Evolutionary conservation across 2,329 filamentous ascomycete genomes (phyloP), one percentile per base, ranked within the genome.

Genomic region (Incumbomyces delicatus): DNA sequence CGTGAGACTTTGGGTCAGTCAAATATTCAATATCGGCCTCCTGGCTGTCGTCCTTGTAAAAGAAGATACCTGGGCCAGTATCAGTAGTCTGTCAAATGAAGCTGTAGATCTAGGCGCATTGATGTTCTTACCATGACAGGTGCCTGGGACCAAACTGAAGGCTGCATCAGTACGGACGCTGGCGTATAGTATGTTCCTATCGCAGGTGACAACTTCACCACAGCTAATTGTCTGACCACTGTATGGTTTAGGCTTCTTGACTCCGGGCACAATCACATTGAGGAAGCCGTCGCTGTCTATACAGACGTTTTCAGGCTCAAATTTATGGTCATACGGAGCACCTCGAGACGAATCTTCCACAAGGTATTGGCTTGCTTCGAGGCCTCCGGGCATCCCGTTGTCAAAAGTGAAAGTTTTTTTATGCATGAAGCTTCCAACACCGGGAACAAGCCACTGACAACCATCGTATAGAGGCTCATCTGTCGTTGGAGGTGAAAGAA

Each of bases 21-120:
- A 54, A 27, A 37, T 55, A 57, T 39, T 57, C 55, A 32, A 53
- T 54, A 39, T 56, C 55, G 29, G 41, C 48, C 18, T 57, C 55
- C 34, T 56, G 55, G 17, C 29, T 50, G 41, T 57, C 55, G 41
- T 37, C 37, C 20, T 44, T 44, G 49, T 56, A 57, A 46, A 54
- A 56, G 32, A 57, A 57, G 11, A 51, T 39, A 6, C 50, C 53
- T 53, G 30, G 7, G 43, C 48, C 30, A 51, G 42, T 17, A 17
- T 40, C 6, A 43, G 18, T 39, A 17, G 13, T 11, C 4, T 6
- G 12, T 35, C 33, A n/a, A 35, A 6, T 11, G 11, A 6, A 35
- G 13, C 6, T 35, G 33, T 30, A 14, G 22, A 8, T 35, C 6
- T 30, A 14, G 22, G 7, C 20, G 2, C 16, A 42, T 11, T 2